Evolutionary conservation across 2,329 filamentous ascomycete species (phyloP), one percentile per base, ranked within the genome.

Genomic region (Ophiostoma ips): DNA sequence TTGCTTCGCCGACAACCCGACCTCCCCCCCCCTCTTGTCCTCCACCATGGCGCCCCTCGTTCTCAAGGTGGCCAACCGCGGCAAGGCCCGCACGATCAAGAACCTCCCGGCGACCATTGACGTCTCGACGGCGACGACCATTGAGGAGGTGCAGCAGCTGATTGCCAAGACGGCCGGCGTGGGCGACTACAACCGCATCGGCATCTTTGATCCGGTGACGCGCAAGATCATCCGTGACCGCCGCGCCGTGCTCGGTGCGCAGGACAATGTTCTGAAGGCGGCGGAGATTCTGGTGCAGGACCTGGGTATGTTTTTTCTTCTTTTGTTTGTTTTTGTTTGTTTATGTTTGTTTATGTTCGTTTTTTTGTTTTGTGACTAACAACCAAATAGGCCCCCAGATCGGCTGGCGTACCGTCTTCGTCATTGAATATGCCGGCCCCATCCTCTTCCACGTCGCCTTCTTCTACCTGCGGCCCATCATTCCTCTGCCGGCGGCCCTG

Each of bases 371-470:
- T 3, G 18, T 30, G 3, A 18, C 28, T 48, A 43, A 43, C 18
- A n/a, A 28, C 18, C n/a, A 16, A 30, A 11, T 52, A 94, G 88
- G 92, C 15, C 78, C 82, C 46, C 92, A 98, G 66, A 83, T 95
- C 50, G 80, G 79, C 55, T 98, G 92, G 92, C 82, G 81, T 56
- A 92, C 87, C 53, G 90, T 96, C 65, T 98, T 90, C 72, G 70
- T 95, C 55, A 81, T 95, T 70, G 92, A 98, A 69, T 98, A 98
- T 67, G 69, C 92, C 57, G 92, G 92, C 4, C 92, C 92, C 6
- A 76, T 96, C 60, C 68, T 95, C 60, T 84, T 96, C 69, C 89
- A 95, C 70, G 77, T 79, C 41, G 71, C 86, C 59, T 72, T 83
- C 63, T 70, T 88, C 64, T 81, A 76, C 58, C 84, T 88, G 46